Conservation (phyloP, 139 green algal species). For the Chlamydomonas eustigma region DNA sequence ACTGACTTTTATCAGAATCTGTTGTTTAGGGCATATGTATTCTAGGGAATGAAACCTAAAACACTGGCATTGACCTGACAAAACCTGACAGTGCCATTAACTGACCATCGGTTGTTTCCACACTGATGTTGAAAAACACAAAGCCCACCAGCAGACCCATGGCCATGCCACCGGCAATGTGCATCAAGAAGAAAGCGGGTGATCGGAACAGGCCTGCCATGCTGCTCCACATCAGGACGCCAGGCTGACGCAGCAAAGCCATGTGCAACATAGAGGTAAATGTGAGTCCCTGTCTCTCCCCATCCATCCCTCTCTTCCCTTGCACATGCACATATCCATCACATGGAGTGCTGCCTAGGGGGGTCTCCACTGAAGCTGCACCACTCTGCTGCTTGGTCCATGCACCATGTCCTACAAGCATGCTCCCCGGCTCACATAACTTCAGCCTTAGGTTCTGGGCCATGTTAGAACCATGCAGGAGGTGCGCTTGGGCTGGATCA, state of each 20-base stretch:
- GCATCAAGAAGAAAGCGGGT: slow-evolving; percentile 58
- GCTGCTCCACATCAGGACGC: slow-evolving; percentile 62
- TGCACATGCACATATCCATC: too few relatives aligned
- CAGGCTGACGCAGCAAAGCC: slow-evolving; percentile 40
- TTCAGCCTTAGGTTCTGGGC: too few relatives aligned
- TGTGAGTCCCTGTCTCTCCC: too few relatives aligned
- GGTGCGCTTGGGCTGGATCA: neutral
- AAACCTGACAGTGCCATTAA: neutral
- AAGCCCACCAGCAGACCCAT: slow-evolving; percentile 55
- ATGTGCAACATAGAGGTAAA: neutral
- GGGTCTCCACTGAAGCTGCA: too few relatives aligned
- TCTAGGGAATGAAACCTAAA: neutral
- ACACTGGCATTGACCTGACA: neutral
- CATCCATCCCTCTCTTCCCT: too few relatives aligned
- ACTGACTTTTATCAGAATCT: too few relatives aligned
- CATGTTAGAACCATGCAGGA: too few relatives aligned
- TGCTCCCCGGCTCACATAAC: too few relatives aligned
- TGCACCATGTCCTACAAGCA: too few relatives aligned
- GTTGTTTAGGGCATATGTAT: neutral
- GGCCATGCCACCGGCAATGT: slow-evolving; percentile 42
- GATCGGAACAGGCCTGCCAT: slow-evolving; percentile 65
- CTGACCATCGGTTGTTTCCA: slow-evolving; percentile 16
- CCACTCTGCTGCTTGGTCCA: too few relatives aligned
- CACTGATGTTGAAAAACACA: slow-evolving; percentile 58
- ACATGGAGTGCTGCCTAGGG: too few relatives aligned